These are phyloP conservation scores for Vigna nakashimae DNA, from an alignment of 306 rosid species.

Conservation along the genomic window DNA sequence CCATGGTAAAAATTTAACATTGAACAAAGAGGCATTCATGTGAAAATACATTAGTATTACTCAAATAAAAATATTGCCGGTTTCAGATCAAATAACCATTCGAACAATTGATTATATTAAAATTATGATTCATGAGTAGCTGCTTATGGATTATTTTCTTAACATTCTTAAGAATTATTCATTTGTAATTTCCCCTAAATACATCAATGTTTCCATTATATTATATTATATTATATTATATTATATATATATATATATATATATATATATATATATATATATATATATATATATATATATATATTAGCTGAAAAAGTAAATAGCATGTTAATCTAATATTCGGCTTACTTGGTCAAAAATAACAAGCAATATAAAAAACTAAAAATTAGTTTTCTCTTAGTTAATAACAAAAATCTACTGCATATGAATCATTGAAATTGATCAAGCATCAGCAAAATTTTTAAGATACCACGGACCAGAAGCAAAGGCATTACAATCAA, in stretches of 20 bases:
- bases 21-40: neutral
- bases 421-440: neutral
- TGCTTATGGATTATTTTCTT: neutral
- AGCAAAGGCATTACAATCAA: slow-evolving; percentile 29
- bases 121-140: slow-evolving; percentile 16
- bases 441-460: slow-evolving; percentile 17
- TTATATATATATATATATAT: too few relatives aligned
- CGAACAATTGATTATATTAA: neutral
- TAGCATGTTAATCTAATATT: neutral
- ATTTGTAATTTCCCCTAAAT: neutral
- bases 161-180: neutral
- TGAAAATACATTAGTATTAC: neutral
- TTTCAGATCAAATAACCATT: neutral
- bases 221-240: neutral
- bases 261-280: too few relatives aligned
- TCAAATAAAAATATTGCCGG: neutral
- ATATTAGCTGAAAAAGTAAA: slow-evolving; percentile 14
- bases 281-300: neutral
- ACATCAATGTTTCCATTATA: neutral
- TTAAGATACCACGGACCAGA: slow-evolving; percentile 3
- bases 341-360: neutral
- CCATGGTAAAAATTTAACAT: slow-evolving; percentile 32
- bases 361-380: neutral
- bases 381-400: neutral
- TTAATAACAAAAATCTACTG: neutral